Conservation (phyloP, 352 stramenopile species). For the Globisporangium spinosum region DNA sequence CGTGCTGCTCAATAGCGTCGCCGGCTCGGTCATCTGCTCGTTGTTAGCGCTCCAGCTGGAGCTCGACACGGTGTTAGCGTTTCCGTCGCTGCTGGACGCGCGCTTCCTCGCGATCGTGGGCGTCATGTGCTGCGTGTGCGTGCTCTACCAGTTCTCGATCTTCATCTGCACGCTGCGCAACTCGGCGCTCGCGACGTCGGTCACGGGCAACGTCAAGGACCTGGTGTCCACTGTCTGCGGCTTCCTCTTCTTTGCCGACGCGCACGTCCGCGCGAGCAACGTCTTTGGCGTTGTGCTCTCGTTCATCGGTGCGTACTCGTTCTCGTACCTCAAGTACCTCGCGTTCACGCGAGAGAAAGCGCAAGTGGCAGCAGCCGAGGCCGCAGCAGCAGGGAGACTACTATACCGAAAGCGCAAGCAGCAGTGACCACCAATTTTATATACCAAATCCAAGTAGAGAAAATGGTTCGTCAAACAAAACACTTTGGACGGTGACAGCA, state of each 20-base stretch:
- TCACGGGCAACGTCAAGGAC: slow-evolving; percentile 79
- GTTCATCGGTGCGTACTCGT: slow-evolving; percentile 64
- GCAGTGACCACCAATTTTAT: not conserved
- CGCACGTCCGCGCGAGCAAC: slow-evolving; percentile 37
- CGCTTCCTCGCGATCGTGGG: slow-evolving; percentile 31
- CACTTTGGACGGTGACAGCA: too few relatives aligned
- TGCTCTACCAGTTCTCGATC: slow-evolving; percentile 74
- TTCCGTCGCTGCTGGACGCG: slow-evolving; percentile 25
- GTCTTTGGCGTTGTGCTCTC: slow-evolving; percentile 56
- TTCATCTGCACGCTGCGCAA: slow-evolving; percentile 66
- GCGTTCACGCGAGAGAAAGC: slow-evolving; percentile 24
- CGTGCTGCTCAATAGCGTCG: slow-evolving; percentile 52
- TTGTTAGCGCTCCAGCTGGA: slow-evolving; percentile 42
- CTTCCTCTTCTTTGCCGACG: slow-evolving; percentile 61
- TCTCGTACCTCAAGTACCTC: slow-evolving; percentile 70
- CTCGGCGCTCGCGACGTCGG: slow-evolving; percentile 66
- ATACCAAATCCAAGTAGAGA: too few relatives aligned
- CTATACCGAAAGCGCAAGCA: not conserved
- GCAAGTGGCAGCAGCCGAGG: not conserved
- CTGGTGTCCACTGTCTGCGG: slow-evolving; percentile 53
- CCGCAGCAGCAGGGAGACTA: not conserved
- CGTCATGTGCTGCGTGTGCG: slow-evolving; percentile 63
- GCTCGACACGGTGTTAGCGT: slow-evolving; percentile 31
- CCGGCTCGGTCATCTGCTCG: slow-evolving; percentile 42
- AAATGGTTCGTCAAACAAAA: too few relatives aligned